Percentiles rank a stretch among this genome's conserved stretches.
Conservation (phyloP, 345 rosid genomes). For the Brassica juncea region DNA sequence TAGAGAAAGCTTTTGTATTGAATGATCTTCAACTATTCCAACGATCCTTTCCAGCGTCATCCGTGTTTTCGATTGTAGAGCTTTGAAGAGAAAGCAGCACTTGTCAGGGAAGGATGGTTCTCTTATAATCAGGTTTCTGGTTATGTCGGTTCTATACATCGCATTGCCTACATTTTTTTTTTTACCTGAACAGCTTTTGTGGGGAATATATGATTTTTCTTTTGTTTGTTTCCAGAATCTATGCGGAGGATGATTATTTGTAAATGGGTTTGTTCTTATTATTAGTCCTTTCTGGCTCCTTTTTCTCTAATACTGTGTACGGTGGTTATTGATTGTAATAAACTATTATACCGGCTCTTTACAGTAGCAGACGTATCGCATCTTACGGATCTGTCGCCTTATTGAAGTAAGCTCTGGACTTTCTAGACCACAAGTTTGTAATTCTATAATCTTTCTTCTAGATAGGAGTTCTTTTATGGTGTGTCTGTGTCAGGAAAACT, state of each 20-base stretch:
- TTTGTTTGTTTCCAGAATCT: background rate
- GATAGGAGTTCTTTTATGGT: background rate
- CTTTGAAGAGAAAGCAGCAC: background rate
- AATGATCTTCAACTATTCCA: background rate
- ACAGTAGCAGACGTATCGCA: background rate
- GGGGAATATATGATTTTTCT: background rate
- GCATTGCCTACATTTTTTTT: background rate
- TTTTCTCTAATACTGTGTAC: background rate
- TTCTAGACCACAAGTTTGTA: background rate
- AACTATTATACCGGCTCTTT: background rate
- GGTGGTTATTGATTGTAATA: background rate
- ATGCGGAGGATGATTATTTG: background rate
- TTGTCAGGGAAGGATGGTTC: background rate
- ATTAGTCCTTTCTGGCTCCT: background rate
- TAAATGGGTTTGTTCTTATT: conserved; percentile 2
- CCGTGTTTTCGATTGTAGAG: background rate
- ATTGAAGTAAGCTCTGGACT: background rate
- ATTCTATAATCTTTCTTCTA: background rate
- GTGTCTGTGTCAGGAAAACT: background rate
- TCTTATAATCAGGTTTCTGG: background rate
- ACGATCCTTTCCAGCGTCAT: background rate
- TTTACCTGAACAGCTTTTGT: background rate
- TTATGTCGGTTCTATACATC: background rate
- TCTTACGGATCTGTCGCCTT: background rate
- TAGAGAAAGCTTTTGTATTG: background rate